phyloP scores from a whole-genome alignment of 2,329 filamentous ascomycete species.

The Colletotrichum camelliae region DNA sequence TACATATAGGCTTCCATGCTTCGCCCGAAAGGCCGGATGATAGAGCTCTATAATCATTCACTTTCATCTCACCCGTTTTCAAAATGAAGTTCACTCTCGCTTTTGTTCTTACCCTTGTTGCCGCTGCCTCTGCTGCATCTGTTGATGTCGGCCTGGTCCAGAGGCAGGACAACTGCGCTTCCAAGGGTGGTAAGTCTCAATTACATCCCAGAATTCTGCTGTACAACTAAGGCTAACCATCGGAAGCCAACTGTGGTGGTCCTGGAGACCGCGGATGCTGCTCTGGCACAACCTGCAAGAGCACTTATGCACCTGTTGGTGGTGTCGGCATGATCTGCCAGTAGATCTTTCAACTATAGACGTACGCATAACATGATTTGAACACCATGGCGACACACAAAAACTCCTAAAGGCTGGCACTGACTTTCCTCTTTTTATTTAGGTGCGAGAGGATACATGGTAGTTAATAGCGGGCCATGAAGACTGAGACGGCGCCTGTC shows the following conservation, averaged over 20 bases:
- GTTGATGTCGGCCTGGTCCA: not conserved
- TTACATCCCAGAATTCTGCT: no score
- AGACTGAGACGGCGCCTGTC: not conserved
- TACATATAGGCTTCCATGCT: not conserved
- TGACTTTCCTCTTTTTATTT: not conserved
- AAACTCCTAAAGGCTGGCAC: not conserved
- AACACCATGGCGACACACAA: not conserved
- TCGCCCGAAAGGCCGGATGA: not conserved
- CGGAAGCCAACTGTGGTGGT: not conserved
- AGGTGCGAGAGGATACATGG: not conserved
- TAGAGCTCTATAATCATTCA: not conserved
- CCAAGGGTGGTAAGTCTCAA: not conserved
- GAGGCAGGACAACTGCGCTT: not conserved
- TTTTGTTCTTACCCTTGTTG: not conserved
- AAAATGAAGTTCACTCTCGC: constrained; percentile 1
- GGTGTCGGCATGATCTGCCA: not conserved
- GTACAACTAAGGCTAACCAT: not conserved
- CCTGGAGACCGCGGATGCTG: not conserved
- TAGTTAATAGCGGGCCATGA: not conserved
- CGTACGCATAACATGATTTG: not conserved
- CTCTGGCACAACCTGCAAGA: not conserved
- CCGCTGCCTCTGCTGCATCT: not conserved
- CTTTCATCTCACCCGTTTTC: not conserved
- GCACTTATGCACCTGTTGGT: not conserved
- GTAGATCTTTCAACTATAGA: not conserved